Percentiles rank a stretch among this genome's conserved stretches.
Conservation (phyloP, 441 rosid genomes). For the Pelargonium myrrhifolium region DNA sequence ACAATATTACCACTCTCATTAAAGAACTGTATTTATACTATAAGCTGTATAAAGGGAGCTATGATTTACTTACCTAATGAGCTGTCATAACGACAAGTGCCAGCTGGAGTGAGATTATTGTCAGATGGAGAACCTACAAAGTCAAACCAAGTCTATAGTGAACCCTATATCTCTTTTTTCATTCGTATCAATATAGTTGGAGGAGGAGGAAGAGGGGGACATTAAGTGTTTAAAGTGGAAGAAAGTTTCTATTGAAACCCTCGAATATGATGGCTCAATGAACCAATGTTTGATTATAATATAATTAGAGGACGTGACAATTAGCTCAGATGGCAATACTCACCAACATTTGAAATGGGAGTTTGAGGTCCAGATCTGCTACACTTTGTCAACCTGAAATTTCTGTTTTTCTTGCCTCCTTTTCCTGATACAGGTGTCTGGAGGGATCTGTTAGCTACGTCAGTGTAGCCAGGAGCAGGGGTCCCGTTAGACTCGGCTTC, state of each 20-base stretch:
- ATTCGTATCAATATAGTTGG: not conserved
- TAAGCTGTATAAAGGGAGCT: not conserved
- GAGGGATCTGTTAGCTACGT: conserved; percentile 40
- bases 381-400: conserved; percentile 51
- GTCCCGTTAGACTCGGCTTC: conserved; percentile 50
- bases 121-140: conserved; percentile 80
- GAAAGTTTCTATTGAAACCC: not conserved
- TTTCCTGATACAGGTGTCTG: conserved; percentile 79
- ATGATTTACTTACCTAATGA: conserved; percentile 55
- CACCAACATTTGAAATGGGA: conserved; percentile 61
- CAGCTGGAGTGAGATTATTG: conserved; percentile 67
- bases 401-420: conserved; percentile 58
- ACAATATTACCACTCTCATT: conserved; percentile 9
- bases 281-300: not conserved
- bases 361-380: conserved; percentile 52
- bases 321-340: conserved; percentile 20
- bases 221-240: not conserved
- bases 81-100: conserved; percentile 98
- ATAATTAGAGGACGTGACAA: conserved; percentile 2
- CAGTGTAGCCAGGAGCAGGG: conserved; percentile 39
- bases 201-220: not conserved
- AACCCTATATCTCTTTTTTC: conserved; percentile 12
- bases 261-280: not conserved
- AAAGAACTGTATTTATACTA: not conserved
- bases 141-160: conserved; percentile 22